Evolutionary conservation across 345 rosid species (phyloP).

Genomic region (Pelargonium nanum): DNA sequence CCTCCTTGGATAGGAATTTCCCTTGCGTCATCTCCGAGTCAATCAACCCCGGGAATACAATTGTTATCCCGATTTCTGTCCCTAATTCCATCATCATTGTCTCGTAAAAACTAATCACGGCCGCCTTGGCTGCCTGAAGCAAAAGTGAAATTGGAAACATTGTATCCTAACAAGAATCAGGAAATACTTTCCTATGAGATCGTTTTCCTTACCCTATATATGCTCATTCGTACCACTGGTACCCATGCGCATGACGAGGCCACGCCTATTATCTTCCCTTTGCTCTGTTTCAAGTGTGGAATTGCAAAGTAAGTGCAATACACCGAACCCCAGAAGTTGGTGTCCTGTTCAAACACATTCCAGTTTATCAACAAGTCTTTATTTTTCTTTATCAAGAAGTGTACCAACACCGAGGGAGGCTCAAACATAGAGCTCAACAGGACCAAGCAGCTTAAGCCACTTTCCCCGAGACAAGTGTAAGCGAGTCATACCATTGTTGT

Average conservation of each 20-base stretch:
- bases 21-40: constrained; percentile 34
- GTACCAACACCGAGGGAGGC: no score
- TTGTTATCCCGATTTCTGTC: constrained; percentile 27
- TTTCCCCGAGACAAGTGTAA: no score
- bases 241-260: constrained; percentile 40
- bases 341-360: constrained; percentile 2
- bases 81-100: constrained; percentile 52
- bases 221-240: constrained; percentile 34
- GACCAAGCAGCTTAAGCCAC: no score
- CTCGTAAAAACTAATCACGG: constrained; percentile 38
- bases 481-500: constrained; percentile 20
- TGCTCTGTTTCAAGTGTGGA: background rate
- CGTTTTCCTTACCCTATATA: constrained; percentile 36
- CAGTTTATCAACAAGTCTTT: no score
- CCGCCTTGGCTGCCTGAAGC: constrained; percentile 62
- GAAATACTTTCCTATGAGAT: background rate
- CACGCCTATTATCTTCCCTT: constrained; percentile 18
- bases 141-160: background rate
- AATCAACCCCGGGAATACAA: constrained; percentile 50
- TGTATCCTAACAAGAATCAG: background rate
- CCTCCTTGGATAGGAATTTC: constrained; percentile 12
- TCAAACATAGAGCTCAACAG: no score
- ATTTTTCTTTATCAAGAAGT: no score
- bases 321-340: constrained; percentile 3
- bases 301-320: background rate